Base-by-base conservation (phyloP, 176 grass and related monocot species). In the Juncus inflexus region DNA sequence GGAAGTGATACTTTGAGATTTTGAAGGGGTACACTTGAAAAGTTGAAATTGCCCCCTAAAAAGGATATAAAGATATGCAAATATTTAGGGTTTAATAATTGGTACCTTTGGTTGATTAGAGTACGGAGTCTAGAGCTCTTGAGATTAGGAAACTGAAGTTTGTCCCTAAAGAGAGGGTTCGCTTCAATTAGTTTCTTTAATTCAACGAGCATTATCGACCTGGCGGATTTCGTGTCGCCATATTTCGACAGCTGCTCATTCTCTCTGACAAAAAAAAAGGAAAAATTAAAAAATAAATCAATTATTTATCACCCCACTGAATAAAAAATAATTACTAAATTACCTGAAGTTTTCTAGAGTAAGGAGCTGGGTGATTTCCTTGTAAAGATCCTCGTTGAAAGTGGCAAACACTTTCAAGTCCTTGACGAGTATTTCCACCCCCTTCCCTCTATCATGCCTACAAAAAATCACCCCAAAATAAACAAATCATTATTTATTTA, bases 221-320 rank as follows among this genome's bases (percentile, higher is more conserved):
- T 89, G 55, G 92, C 92, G 63, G 92, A 97, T 69, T 97, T 97
- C 76, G 92, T 97, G 81, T 97, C 92, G 3, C 92, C 92, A n/a
- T 97, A 97, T 76, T 97, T 97, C 9, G 92, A 97, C 47, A 97
- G 87, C 72, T 97, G 92, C 43, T 97, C 92, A 75, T 97, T 97
- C 83, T 97, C 87, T 76, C 92, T 97, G 69, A 37, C n/a, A 16
- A 77, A 72, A 55, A 55, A 36, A 81, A 41, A 70, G 50, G 41
- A 12, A 40, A 1, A 40, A 13, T 71, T 58, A 71, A 15, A 55
- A 11, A 70, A 57, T 12, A 66, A 57, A 55, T 58, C 37, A 45
- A 70, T 67, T 14, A 40, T 65, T 50, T n/a, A n/a, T n/a, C n/a
- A n/a, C n/a, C n/a, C n/a, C n/a, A 45, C 7, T 45, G 52, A 40